phyloP scores from a whole-genome alignment of 2,329 filamentous ascomycete genomes.

The Ploettnerulaceae sp. region DNA sequence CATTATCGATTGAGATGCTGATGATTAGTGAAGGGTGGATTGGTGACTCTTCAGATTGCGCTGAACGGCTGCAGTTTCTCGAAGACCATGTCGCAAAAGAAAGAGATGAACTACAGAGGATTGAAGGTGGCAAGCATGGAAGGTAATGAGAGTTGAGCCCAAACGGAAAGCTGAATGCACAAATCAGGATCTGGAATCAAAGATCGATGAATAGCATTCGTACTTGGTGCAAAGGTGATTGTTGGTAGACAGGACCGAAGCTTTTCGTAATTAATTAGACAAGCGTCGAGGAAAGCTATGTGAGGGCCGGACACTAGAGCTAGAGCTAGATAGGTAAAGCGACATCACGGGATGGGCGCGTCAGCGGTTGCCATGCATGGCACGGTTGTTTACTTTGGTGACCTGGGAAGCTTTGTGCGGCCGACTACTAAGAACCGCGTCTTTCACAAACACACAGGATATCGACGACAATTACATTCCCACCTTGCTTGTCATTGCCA shows the following conservation, averaged over 20 bases:
- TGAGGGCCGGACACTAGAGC: too few species aligned
- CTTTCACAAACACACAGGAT: background rate
- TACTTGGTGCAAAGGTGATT: background rate
- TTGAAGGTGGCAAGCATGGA: background rate
- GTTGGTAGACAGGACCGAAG: constrained; percentile 6
- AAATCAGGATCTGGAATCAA: constrained; percentile 11
- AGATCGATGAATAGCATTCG: constrained; percentile 11
- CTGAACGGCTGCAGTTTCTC: constrained; percentile 19
- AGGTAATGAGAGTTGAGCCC: constrained; percentile 7
- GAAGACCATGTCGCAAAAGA: constrained; percentile 24
- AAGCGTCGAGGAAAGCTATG: too few species aligned
- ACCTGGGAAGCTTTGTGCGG: too few species aligned
- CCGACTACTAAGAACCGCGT: constrained; percentile 4
- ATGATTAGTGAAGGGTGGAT: constrained; percentile 18
- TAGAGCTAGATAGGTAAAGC: too few species aligned
- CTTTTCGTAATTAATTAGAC: too few species aligned
- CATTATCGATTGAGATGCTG: constrained; percentile 18
- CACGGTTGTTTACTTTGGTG: constrained; percentile 9
- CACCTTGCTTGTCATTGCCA: constrained; percentile 3
- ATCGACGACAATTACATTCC: background rate
- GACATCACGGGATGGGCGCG: background rate
- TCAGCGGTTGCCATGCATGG: background rate
- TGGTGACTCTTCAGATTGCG: constrained; percentile 16
- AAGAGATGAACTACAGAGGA: constrained; percentile 20
- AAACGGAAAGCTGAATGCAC: background rate